A percentile compares a stretch with the other conserved stretches of the same genome.
These are phyloP conservation scores for Yamadazyma conglobata DNA, from an alignment of 1,139 yeast species.

Conservation along the genomic window DNA sequence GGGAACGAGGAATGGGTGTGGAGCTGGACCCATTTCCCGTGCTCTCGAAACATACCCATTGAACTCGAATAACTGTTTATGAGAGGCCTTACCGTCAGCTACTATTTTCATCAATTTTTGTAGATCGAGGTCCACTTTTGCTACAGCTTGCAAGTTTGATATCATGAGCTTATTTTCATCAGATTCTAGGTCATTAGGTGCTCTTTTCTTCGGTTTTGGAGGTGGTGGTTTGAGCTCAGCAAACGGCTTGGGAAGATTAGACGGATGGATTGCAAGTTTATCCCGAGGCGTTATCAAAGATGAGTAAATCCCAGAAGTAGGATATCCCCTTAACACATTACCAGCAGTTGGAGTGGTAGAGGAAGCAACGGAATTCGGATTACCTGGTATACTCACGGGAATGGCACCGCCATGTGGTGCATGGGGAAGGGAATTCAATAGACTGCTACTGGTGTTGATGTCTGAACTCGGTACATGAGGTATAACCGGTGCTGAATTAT, in stretches of 20 bases:
- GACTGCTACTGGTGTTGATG: too few relatives aligned
- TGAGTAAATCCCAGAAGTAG: too few relatives aligned
- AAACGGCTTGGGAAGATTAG: background rate
- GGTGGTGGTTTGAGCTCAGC: constrained; percentile 8
- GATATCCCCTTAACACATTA: too few relatives aligned
- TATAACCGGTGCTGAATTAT: background rate
- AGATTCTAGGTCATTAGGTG: constrained; percentile 19
- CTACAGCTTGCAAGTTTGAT: constrained; percentile 75
- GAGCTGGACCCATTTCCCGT: constrained; percentile 66
- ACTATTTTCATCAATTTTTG: constrained; percentile 75
- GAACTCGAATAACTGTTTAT: constrained; percentile 68
- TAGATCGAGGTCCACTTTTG: constrained; percentile 64
- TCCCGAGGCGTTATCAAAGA: background rate
- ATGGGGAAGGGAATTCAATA: too few relatives aligned
- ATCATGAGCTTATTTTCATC: constrained; percentile 77
- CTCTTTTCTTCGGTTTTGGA: constrained; percentile 9
- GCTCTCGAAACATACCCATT: constrained; percentile 80
- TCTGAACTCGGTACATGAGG: too few relatives aligned
- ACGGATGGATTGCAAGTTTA: background rate
- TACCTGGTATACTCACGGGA: too few relatives aligned
- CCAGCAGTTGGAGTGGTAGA: too few relatives aligned
- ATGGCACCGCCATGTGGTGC: too few relatives aligned
- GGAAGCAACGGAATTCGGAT: too few relatives aligned
- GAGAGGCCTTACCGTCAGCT: constrained; percentile 74
- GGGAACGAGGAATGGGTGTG: constrained; percentile 27